Evolutionary conservation across 2,329 filamentous ascomycete species (phyloP).

Genomic region (Macrophomina pseudophaseolina): DNA sequence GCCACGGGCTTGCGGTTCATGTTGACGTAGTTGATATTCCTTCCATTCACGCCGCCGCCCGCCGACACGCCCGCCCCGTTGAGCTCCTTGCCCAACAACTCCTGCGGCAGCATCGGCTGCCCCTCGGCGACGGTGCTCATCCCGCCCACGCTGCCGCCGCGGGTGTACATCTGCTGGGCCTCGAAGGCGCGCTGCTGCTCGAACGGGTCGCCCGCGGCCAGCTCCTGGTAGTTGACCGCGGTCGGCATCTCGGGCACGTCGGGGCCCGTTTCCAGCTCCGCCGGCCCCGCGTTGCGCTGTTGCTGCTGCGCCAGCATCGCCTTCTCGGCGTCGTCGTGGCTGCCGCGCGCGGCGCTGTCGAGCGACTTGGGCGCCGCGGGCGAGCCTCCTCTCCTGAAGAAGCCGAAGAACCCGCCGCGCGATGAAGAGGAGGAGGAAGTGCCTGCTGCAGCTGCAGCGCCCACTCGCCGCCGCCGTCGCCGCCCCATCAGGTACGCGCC

Average conservation of each 20-base stretch:
- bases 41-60: not conserved
- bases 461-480: not conserved
- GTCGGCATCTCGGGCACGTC: conserved; percentile 9
- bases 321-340: not conserved
- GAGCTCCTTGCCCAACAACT: not conserved
- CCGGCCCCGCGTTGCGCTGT: not conserved
- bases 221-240: conserved; percentile 9
- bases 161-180: not conserved
- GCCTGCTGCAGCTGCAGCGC: no score
- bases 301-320: not conserved
- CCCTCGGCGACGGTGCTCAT: not conserved
- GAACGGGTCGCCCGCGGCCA: not conserved
- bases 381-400: not conserved
- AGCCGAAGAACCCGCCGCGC: not conserved
- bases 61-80: not conserved
- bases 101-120: not conserved
- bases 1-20: conserved; percentile 3
- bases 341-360: not conserved
- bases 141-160: not conserved
- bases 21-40: not conserved
- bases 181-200: not conserved
- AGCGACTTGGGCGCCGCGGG: no score
- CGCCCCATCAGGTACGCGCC: conserved; percentile 3
- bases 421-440: no score
- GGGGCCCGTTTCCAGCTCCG: not conserved